Evolutionary conservation across 2,329 filamentous ascomycete species (phyloP).

Genomic region (Diaporthe sp.): DNA sequence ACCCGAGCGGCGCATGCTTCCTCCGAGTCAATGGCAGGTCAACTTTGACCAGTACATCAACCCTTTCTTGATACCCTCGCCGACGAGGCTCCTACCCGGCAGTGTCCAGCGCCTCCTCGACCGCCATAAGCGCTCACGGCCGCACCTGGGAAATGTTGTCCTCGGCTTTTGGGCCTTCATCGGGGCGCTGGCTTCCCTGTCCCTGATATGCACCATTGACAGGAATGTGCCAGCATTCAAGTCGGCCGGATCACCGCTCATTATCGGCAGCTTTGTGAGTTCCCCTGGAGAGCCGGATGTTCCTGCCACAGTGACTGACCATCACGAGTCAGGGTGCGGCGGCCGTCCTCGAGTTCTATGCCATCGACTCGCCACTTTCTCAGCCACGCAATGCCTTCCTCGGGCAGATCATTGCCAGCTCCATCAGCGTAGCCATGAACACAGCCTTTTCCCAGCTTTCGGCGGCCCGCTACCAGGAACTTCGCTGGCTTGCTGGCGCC

Average conservation of each 20-base stretch:
- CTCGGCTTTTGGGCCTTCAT: conserved; percentile 73
- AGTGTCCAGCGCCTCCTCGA: conserved; percentile 78
- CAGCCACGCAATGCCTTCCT: conserved; percentile 79
- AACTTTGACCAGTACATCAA: conserved; percentile 85
- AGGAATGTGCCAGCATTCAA: conserved; percentile 67
- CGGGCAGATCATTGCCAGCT: conserved; percentile 74
- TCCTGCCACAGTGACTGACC: conserved; percentile 16
- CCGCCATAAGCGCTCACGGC: conserved; percentile 59
- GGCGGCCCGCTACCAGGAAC: conserved; percentile 54
- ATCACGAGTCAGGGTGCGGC: conserved; percentile 71
- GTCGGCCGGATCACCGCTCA: conserved; percentile 65
- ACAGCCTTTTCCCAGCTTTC: conserved; percentile 72
- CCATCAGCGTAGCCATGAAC: conserved; percentile 71
- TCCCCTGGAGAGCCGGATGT: not conserved
- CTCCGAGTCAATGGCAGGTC: conserved; percentile 64
- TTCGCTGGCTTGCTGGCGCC: conserved; percentile 75
- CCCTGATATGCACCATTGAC: conserved; percentile 70
- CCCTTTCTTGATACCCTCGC: conserved; percentile 75
- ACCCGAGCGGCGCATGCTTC: not conserved
- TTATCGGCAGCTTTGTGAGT: conserved; percentile 80
- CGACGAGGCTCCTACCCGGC: conserved; percentile 73
- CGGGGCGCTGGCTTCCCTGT: conserved; percentile 72
- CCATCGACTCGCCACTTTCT: conserved; percentile 78
- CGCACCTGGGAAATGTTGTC: conserved; percentile 67
- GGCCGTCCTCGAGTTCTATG: conserved; percentile 80